Conservation (phyloP, 352 stramenopile species). For the Globisporangium cederbergense region DNA sequence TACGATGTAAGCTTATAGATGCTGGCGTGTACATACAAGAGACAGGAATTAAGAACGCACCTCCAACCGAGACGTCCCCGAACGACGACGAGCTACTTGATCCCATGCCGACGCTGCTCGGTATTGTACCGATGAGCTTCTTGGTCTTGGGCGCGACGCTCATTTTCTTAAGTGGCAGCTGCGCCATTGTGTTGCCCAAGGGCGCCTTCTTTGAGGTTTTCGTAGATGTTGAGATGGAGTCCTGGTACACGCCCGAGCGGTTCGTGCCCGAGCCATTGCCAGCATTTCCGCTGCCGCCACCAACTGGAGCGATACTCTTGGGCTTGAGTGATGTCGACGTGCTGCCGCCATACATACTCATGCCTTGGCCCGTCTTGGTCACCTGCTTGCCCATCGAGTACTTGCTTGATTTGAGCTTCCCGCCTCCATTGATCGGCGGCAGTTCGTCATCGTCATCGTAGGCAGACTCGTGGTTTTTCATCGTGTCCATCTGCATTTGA, state of each 20-base stretch:
- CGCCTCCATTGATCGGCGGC: constrained; percentile 10
- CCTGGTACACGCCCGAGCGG: constrained; percentile 29
- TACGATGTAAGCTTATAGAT: neutral
- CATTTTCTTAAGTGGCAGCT: constrained; percentile 30
- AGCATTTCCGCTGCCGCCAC: neutral
- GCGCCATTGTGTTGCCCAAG: neutral
- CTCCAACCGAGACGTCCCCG: constrained; percentile 6
- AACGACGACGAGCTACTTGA: constrained; percentile 14
- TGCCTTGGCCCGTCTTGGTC: constrained; percentile 12
- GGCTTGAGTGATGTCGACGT: constrained; percentile 24
- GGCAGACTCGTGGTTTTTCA: constrained; percentile 2
- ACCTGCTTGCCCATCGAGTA: constrained; percentile 29
- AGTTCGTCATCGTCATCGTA: constrained; percentile 14
- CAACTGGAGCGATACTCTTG: constrained; percentile 19
- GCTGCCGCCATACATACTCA: constrained; percentile 18
- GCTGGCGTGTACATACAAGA: neutral
- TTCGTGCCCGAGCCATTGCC: constrained; percentile 30
- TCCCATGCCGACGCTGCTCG: constrained; percentile 10
- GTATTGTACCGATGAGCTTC: constrained; percentile 12
- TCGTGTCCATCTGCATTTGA: constrained; percentile 5
- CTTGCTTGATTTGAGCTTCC: constrained; percentile 23
- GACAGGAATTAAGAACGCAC: neutral
- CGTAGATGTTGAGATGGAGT: constrained; percentile 8
- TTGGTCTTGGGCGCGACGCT: constrained; percentile 16
- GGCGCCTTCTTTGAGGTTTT: constrained; percentile 7